phyloP scores from a whole-genome alignment of 176 grass and related monocot species.

The Musa schizocarpa region DNA sequence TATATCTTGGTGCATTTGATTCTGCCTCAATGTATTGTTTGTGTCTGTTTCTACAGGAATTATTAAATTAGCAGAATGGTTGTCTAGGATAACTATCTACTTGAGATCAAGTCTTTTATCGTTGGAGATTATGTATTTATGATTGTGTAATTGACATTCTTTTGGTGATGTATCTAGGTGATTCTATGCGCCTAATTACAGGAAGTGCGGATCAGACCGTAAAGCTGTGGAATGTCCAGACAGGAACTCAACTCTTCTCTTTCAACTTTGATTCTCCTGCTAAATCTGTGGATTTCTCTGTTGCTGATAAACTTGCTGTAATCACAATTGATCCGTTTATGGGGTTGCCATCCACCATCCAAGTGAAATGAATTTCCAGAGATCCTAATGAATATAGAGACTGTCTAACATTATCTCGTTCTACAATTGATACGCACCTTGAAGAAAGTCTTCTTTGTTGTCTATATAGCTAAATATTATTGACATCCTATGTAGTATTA shows the following conservation, averaged over 20 bases:
- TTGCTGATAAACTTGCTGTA: constrained; percentile 54
- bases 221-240: constrained; percentile 82
- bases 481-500: background rate
- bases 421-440: too few relatives aligned
- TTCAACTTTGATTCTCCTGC: constrained; percentile 74
- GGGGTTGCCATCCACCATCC: constrained; percentile 58
- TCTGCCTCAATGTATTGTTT: too few relatives aligned
- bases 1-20: too few relatives aligned
- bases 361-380: constrained; percentile 65
- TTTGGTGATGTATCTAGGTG: constrained; percentile 17
- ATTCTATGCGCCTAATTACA: constrained; percentile 63
- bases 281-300: constrained; percentile 53
- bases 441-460: background rate
- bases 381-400: constrained; percentile 55
- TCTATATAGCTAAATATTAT: background rate
- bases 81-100: too few relatives aligned
- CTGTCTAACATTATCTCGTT: background rate
- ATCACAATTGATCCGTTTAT: constrained; percentile 84
- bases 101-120: too few relatives aligned
- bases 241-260: constrained; percentile 54
- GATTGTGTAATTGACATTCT: background rate
- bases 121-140: too few relatives aligned
- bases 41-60: too few relatives aligned
- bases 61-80: too few relatives aligned
- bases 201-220: constrained; percentile 70